Conservation (phyloP, 352 stramenopile species). For the Phytophthora constricta region DNA sequence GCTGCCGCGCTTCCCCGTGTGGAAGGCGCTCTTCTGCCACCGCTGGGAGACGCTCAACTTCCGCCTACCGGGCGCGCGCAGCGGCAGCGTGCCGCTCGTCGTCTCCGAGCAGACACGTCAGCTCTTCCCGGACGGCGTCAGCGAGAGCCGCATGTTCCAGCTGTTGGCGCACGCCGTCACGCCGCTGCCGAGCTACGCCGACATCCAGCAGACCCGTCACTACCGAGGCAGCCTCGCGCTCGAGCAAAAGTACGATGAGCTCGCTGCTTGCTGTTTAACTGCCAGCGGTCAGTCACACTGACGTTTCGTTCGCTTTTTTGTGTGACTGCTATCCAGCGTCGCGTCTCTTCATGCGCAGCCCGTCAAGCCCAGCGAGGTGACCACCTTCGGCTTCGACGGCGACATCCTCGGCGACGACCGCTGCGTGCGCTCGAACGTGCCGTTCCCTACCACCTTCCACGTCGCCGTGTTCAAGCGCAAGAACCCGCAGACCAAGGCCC, state of each 20-base stretch:
- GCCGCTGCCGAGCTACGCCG: constrained; percentile 36
- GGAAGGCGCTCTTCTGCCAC: constrained; percentile 39
- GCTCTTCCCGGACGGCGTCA: constrained; percentile 29
- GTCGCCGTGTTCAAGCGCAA: constrained; percentile 42
- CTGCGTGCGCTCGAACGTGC: constrained; percentile 38
- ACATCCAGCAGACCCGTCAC: constrained; percentile 38
- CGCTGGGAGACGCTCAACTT: constrained; percentile 48
- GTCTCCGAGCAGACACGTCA: constrained; percentile 26
- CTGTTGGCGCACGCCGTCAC: constrained; percentile 41
- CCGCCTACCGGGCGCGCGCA: constrained; percentile 20
- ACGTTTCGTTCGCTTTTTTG: constrained; percentile 1
- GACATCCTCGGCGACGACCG: constrained; percentile 43
- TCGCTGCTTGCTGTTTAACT: not conserved
- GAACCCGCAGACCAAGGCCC: constrained; percentile 18
- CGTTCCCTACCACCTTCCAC: constrained; percentile 45
- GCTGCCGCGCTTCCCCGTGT: constrained; percentile 42
- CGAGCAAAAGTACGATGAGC: constrained; percentile 38
- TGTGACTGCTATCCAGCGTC: constrained; percentile 27
- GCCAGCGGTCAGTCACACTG: not conserved
- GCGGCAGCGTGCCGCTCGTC: constrained; percentile 18
- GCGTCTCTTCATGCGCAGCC: constrained; percentile 31
- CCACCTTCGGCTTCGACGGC: constrained; percentile 38
- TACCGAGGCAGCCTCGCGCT: constrained; percentile 35
- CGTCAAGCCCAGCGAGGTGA: constrained; percentile 21
- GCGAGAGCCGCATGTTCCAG: constrained; percentile 42